Percentiles rank a stretch among this genome's conserved stretches.
Evolutionary conservation across 2,329 filamentous ascomycete species (phyloP).

Genomic region (Dothideomycetes sp.): DNA sequence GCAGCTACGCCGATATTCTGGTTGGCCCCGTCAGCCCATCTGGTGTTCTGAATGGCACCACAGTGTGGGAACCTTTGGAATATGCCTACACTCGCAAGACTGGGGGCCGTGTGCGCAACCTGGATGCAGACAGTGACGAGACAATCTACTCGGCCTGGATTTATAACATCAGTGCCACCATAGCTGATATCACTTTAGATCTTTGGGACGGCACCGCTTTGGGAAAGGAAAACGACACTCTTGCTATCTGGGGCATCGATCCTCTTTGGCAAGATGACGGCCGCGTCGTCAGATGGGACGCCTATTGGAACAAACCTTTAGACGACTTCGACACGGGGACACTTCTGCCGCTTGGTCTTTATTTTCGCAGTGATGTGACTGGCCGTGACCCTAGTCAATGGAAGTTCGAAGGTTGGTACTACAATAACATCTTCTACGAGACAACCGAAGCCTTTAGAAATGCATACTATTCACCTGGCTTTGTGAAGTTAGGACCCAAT

Average conservation of each 20-base stretch:
- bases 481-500: slow-evolving; percentile 40
- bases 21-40: slow-evolving; percentile 39
- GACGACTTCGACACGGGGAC: slow-evolving; percentile 35
- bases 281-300: slow-evolving; percentile 38
- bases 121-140: slow-evolving; percentile 30
- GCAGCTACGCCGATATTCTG: slow-evolving; percentile 35
- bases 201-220: slow-evolving; percentile 34
- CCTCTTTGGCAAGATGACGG: slow-evolving; percentile 37
- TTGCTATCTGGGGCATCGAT: slow-evolving; percentile 33
- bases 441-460: slow-evolving; percentile 37
- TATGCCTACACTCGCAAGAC: slow-evolving; percentile 35
- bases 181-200: slow-evolving; percentile 35
- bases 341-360: slow-evolving; percentile 38
- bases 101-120: slow-evolving; percentile 32
- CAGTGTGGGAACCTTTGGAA: slow-evolving; percentile 32
- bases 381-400: slow-evolving; percentile 44
- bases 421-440: slow-evolving; percentile 45
- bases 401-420: slow-evolving; percentile 45
- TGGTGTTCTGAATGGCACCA: slow-evolving; percentile 31
- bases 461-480: slow-evolving; percentile 35
- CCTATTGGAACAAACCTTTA: slow-evolving; percentile 34
- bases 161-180: slow-evolving; percentile 26
- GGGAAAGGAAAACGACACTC: slow-evolving; percentile 35
- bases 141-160: slow-evolving; percentile 28
- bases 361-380: slow-evolving; percentile 38